Conservation (phyloP, 495 filamentous ascomycete species). For the Penicillium desertorum region DNA sequence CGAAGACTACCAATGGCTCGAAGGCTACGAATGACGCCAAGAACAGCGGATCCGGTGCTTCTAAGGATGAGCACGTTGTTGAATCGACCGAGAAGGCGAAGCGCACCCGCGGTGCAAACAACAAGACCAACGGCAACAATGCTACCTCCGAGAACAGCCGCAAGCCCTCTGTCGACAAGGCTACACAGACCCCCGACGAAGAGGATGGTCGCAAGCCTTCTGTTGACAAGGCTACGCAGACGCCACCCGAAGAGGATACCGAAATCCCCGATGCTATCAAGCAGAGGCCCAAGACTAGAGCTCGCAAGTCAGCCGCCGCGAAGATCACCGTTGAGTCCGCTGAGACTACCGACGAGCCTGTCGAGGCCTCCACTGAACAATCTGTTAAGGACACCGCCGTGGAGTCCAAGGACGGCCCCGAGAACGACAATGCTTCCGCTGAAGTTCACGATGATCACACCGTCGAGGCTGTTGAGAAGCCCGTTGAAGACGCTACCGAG, state of each 20-base stretch:
- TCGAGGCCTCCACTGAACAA: background rate
- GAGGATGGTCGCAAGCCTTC: no score
- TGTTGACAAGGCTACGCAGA: conserved; percentile 32
- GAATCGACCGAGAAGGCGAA: background rate
- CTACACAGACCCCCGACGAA: conserved; percentile 29
- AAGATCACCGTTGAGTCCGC: background rate
- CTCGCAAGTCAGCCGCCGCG: background rate
- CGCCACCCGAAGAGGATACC: conserved; percentile 25
- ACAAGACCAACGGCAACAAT: background rate
- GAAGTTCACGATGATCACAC: background rate
- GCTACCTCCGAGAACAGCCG: background rate
- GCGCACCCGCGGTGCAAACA: background rate
- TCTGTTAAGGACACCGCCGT: background rate
- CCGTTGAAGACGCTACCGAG: conserved; percentile 15
- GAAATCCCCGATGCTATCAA: background rate
- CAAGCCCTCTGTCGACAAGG: conserved; percentile 23
- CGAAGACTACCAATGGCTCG: background rate
- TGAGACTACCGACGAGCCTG: background rate
- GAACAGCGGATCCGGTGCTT: background rate
- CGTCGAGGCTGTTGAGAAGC: background rate
- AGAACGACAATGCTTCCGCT: background rate
- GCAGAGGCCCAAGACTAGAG: conserved; percentile 20
- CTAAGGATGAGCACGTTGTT: background rate
- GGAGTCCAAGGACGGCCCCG: background rate
- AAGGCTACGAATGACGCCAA: background rate